Evolutionary conservation across 345 rosid genomes (phyloP), one percentile per base, ranked within the genome.

Genomic region (Rhizophora apiculata): DNA sequence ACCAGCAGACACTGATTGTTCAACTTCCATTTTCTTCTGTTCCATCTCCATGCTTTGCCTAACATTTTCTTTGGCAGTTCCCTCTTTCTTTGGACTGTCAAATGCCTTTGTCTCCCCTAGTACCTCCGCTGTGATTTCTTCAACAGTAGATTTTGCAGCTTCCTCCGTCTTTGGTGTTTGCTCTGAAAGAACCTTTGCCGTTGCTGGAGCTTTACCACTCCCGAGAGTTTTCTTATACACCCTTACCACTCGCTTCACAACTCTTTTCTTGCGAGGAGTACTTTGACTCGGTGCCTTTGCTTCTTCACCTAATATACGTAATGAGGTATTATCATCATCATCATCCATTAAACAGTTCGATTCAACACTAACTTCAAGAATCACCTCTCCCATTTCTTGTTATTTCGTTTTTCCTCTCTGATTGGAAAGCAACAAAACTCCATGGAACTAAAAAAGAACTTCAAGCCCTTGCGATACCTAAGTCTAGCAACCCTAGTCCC

Each of bases 171-270:
- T 79, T 34, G 73, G 60, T 29, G 61, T 49, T 69, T 68, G 73
- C 9, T 1, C 51, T 60, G 73, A 20, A 43, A 36, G 29, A 77
- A 20, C 70, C 64, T 79, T 69, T 19, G 76, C 69, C 3, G 70
- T 62, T 65, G 76, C 67, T 67, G 80, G 31, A 67, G 62, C 56
- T 69, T 56, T 80, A 19, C 63, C 55, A 54, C 74, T 78, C 29
- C 62, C 84, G 0, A 60, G 43, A 60, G 62, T 58, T 80, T 74
- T 79, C 78, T 74, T 83, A 18, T 68, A 74, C n/a, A 61, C 76
- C 64, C 43, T 69, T 8, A 73, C 74, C 36, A 78, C 70, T 55
- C 59, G 73, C 74, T 36, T 73, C 68, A 78, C 78, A 10, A 72
- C 72, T 8, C 70, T 64, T 43, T 65, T 77, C 6, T 69, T 67